These are phyloP conservation scores for Claviceps cyperi DNA, from an alignment of 2,329 filamentous ascomycete genomes.

Conservation along the genomic window DNA sequence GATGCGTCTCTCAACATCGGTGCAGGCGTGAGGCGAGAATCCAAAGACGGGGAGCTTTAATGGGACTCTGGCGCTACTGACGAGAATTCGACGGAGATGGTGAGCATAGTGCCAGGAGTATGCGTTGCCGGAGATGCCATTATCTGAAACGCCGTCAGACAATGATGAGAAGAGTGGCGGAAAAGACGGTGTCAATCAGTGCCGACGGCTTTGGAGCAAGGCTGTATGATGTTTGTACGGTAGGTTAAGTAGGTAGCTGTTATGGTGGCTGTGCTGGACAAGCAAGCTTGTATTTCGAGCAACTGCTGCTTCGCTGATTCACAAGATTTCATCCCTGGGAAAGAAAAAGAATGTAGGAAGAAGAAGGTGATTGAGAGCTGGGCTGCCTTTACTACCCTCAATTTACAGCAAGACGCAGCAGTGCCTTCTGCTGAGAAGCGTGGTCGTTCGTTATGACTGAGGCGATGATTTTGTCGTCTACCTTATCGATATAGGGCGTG, in stretches of 20 bases:
- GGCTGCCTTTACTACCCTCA: background rate
- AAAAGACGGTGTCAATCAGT: background rate
- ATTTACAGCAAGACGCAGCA: too few species aligned
- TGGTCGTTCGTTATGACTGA: background rate
- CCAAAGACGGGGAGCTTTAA: background rate
- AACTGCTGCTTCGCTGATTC: background rate
- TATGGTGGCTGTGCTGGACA: background rate
- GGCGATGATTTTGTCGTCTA: too few species aligned
- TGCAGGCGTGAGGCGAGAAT: background rate
- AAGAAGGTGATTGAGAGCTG: background rate
- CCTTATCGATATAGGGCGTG: background rate
- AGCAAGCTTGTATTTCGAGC: background rate
- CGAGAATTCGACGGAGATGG: slow-evolving; percentile 60
- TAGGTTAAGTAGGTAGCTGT: too few species aligned
- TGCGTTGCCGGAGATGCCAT: background rate
- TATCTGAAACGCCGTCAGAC: background rate
- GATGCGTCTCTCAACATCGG: background rate
- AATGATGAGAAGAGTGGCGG: background rate
- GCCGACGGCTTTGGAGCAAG: background rate
- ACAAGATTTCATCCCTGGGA: background rate
- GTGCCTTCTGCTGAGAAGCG: background rate
- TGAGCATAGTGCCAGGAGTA: slow-evolving; percentile 22
- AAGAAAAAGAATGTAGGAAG: background rate
- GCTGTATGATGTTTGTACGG: background rate
- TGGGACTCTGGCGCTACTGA: slow-evolving; percentile 15